Evolutionary conservation across 73 alveolate genomes (phyloP).

Genomic region (Paramecium primaurelia): DNA sequence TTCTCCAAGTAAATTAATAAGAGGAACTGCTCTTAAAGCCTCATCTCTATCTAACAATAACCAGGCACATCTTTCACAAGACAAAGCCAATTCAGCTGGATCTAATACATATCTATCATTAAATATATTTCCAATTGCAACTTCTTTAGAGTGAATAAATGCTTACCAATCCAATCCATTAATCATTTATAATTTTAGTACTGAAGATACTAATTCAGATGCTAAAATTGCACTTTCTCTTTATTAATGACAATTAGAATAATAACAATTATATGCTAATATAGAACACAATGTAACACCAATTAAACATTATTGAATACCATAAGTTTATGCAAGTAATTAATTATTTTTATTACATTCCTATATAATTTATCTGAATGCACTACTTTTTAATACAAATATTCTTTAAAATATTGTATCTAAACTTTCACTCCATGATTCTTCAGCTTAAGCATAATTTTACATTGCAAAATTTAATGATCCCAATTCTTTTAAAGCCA

Average conservation of each 20-base stretch:
- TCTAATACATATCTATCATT: slow-evolving; percentile 78
- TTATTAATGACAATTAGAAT: neutral
- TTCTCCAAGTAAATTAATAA: slow-evolving; percentile 85
- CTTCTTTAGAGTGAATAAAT: neutral
- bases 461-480: slow-evolving; percentile 79
- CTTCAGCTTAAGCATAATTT: slow-evolving; percentile 84
- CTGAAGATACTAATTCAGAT: slow-evolving; percentile 47
- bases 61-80: slow-evolving; percentile 83
- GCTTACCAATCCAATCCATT: slow-evolving; percentile 47
- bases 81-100: slow-evolving; percentile 80
- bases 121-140: slow-evolving; percentile 67
- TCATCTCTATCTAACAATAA: slow-evolving; percentile 82
- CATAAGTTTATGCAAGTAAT: slow-evolving; percentile 63
- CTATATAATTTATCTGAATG: slow-evolving; percentile 75
- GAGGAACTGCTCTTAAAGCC: slow-evolving; percentile 87
- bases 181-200: neutral
- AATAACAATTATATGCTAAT: slow-evolving; percentile 47
- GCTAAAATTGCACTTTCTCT: slow-evolving; percentile 53
- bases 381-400: slow-evolving; percentile 71
- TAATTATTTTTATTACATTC: slow-evolving; percentile 49
- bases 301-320: slow-evolving; percentile 66
- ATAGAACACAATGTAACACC: slow-evolving; percentile 23
- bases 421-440: slow-evolving; percentile 89
- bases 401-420: slow-evolving; percentile 90
- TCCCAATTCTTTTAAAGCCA: slow-evolving; percentile 89